Conservation (phyloP, 2,329 filamentous ascomycete species). For the Alternaria ventricosa region DNA sequence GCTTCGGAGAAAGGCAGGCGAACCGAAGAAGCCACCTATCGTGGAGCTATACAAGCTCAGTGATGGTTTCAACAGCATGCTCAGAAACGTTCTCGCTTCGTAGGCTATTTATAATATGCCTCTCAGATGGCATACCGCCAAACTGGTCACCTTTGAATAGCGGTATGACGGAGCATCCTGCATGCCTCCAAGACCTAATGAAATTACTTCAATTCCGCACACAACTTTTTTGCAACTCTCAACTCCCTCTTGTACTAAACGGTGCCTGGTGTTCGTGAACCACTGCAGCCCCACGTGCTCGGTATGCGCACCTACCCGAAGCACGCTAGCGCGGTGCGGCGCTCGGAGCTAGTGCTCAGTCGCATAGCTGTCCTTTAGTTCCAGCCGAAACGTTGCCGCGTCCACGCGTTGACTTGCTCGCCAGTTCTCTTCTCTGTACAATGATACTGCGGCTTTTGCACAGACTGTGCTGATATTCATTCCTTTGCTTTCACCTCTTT, state of each 20-base stretch:
- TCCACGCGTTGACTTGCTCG: conserved; percentile 27
- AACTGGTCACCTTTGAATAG: not conserved
- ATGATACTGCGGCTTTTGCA: conserved; percentile 32
- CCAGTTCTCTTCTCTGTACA: conserved; percentile 27
- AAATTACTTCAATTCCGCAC: not conserved
- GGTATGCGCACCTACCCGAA: conserved; percentile 17
- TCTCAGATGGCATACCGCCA: not conserved
- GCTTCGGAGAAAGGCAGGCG: conserved; percentile 79
- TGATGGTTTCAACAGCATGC: conserved; percentile 80
- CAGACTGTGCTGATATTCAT: conserved; percentile 29
- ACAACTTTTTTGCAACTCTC: not conserved
- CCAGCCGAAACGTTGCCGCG: conserved; percentile 34
- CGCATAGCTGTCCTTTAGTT: conserved; percentile 43
- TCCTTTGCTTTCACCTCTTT: conserved; percentile 17
- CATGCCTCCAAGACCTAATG: not conserved
- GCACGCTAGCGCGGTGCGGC: conserved; percentile 22
- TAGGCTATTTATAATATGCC: conserved; percentile 19
- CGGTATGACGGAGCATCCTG: not conserved
- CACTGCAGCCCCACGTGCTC: conserved; percentile 18
- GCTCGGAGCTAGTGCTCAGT: conserved; percentile 23
- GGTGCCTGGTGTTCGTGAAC: not conserved
- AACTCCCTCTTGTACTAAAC: not conserved
- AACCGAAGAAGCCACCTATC: conserved; percentile 82
- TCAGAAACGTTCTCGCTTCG: conserved; percentile 76
- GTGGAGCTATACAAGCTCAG: conserved; percentile 79